These are phyloP conservation scores for Botrytis elliptica DNA, from an alignment of 2,329 filamentous ascomycete genomes.

Conservation along the genomic window DNA sequence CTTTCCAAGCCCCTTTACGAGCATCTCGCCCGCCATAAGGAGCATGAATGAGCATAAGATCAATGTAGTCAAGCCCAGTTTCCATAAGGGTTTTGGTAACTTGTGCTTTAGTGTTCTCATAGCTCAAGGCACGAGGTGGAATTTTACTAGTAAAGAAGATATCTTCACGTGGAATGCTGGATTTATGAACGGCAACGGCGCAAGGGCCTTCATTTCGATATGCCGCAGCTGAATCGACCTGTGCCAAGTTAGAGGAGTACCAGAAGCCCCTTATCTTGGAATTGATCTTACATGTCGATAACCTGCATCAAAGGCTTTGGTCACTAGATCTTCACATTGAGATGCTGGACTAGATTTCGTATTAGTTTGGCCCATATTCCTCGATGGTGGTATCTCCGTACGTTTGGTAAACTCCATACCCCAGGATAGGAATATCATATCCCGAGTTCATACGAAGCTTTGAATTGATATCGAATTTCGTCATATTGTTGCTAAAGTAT, in stretches of 20 bases:
- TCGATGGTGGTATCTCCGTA: conserved; percentile 26
- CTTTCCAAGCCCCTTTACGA: conserved; percentile 61
- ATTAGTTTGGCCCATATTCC: conserved; percentile 16
- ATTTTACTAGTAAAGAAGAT: conserved; percentile 66
- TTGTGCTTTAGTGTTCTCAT: conserved; percentile 62
- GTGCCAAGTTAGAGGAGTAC: conserved; percentile 17
- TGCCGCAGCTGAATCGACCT: conserved; percentile 57
- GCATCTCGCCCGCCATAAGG: conserved; percentile 56
- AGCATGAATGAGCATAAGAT: conserved; percentile 63
- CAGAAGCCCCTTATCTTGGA: not conserved
- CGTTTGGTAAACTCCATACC: conserved; percentile 53
- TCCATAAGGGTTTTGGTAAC: conserved; percentile 62
- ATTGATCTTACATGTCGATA: conserved; percentile 53
- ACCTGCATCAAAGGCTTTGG: conserved; percentile 54
- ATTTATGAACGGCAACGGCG: conserved; percentile 51
- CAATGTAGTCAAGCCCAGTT: conserved; percentile 60
- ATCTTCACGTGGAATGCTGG: conserved; percentile 51
- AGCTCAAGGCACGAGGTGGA: conserved; percentile 52
- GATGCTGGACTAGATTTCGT: conserved; percentile 49
- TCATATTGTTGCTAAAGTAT: conserved; percentile 39
- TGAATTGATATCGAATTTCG: conserved; percentile 48
- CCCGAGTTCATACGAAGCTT: conserved; percentile 53
- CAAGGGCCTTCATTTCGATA: conserved; percentile 60
- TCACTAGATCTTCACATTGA: conserved; percentile 55
- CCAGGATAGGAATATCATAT: conserved; percentile 59